A percentile compares a stretch with the other conserved stretches of the same genome.
phyloP scores from a whole-genome alignment of 345 rosid genomes.

The Aquilaria malaccensis region DNA sequence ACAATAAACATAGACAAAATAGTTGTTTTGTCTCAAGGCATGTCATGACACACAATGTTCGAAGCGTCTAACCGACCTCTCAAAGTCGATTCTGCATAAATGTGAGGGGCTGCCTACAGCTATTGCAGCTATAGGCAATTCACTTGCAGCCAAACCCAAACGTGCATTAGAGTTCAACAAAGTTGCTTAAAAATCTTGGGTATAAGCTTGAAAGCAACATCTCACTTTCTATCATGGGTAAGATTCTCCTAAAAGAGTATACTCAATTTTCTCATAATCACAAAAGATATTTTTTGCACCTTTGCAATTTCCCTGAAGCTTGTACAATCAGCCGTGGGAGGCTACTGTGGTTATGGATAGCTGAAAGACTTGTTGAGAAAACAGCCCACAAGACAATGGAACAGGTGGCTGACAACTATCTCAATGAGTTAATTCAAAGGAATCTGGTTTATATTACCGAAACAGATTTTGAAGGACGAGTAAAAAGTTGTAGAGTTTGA shows the following conservation, averaged over 20 bases:
- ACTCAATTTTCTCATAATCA: constrained; percentile 14
- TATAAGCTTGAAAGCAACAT: constrained; percentile 15
- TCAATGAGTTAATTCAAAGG: constrained; percentile 15
- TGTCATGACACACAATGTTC: constrained; percentile 16
- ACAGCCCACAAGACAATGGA: constrained; percentile 34
- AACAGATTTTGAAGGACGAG: neutral
- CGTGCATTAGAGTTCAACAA: constrained; percentile 20
- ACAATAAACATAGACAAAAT: too few relatives aligned
- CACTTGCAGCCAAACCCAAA: constrained; percentile 16
- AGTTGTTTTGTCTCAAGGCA: constrained; percentile 21
- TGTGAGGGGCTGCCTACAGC: constrained; percentile 34
- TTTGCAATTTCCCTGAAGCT: constrained; percentile 35
- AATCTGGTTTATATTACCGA: constrained; percentile 8
- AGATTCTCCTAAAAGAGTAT: constrained; percentile 20
- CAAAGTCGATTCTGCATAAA: constrained; percentile 14
- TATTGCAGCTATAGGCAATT: constrained; percentile 25
- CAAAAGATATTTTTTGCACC: constrained; percentile 28
- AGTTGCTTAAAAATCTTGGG: constrained; percentile 11
- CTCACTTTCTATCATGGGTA: constrained; percentile 13
- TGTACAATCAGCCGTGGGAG: constrained; percentile 17
- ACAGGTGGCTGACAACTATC: constrained; percentile 38
- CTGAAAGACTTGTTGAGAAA: constrained; percentile 31
- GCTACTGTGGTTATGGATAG: constrained; percentile 34
- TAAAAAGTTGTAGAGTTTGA: constrained; percentile 11
- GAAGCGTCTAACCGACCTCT: constrained; percentile 8